phyloP scores from a whole-genome alignment of 192 early-diverging fungal genomes.

The Rhizophlyctis rosea region DNA sequence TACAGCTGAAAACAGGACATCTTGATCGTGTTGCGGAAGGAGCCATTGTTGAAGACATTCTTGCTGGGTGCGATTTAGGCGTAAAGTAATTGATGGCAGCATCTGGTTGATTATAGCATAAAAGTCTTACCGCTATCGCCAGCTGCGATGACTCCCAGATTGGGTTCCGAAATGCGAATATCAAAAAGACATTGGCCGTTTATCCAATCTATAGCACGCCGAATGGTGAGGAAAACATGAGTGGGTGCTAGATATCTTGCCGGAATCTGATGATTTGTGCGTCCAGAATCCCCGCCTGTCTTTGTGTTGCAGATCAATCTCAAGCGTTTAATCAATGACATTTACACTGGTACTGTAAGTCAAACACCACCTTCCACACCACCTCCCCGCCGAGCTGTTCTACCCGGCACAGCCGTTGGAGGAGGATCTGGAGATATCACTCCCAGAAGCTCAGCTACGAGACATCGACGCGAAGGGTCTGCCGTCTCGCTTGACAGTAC shows the following conservation, averaged over 20 bases:
- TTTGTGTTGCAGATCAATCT: slow-evolving; percentile 42
- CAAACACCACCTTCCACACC: slow-evolving; percentile 11
- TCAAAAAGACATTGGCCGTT: slow-evolving; percentile 33
- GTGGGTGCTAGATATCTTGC: too few relatives aligned
- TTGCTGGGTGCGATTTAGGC: slow-evolving; percentile 52
- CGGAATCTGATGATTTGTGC: too few relatives aligned
- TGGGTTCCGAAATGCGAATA: slow-evolving; percentile 30
- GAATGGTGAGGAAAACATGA: too few relatives aligned
- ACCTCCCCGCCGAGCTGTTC: slow-evolving; percentile 2
- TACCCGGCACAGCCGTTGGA: too few relatives aligned
- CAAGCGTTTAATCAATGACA: slow-evolving; percentile 48
- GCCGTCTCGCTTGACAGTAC: too few relatives aligned
- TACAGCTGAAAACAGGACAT: slow-evolving; percentile 74
- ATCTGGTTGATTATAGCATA: slow-evolving; percentile 3
- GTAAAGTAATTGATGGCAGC: slow-evolving; percentile 35
- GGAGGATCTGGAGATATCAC: too few relatives aligned
- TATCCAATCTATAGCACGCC: slow-evolving; percentile 29
- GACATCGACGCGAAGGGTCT: too few relatives aligned
- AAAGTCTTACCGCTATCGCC: slow-evolving; percentile 21
- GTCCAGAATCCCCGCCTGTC: slow-evolving; percentile 16
- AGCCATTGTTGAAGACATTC: slow-evolving; percentile 49
- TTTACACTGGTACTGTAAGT: slow-evolving; percentile 22
- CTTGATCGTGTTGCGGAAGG: slow-evolving; percentile 65
- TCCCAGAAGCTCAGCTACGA: too few relatives aligned
- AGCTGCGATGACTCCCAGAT: slow-evolving; percentile 32